Base-by-base conservation (phyloP, 2,329 filamentous ascomycete genomes). In the Alternaria solani region DNA sequence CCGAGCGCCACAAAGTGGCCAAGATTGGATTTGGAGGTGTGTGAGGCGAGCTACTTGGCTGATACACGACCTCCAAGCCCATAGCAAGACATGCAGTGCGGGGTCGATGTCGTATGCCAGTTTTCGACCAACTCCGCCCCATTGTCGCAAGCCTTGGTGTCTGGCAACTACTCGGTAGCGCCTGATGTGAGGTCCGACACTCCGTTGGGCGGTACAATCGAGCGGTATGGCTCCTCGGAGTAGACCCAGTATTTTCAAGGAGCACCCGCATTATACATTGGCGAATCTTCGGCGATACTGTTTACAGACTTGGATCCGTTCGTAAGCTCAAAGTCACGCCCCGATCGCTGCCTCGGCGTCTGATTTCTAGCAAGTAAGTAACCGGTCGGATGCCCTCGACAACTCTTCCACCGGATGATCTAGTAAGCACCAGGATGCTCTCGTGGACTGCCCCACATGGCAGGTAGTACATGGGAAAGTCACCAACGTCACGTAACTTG, bases 21-120 rank as follows among this genome's bases (percentile, higher is more conserved):
- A 60, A 57, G 51, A 49, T 30, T 20, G 18, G 20, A 25, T 23
- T 42, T 18, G 36, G 23, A 54, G 49, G 42, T 38, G 23, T 53
- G 55, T 65, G 58, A 64, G 69, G 68, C 61, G 65, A 64, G 61
- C 64, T 64, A 56, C 36, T 44, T 57, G 51, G 57, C 49, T 61
- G 49, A 41, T 49, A 30, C 55, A 55, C 56, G 38, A 61, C 60
- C 51, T 65, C 59, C 64, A 64, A 59, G 54, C 23, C 46, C 28
- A 55, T 25, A 23, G 18, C 53, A 30, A 34, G 55, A 59, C 59
- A 47, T 44, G 32, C 58, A 58, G 64, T 72, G 70, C 74, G 73
- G 71, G 73, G 73, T 72, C 47, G 55, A 61, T 57, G 65, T 68
- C 54, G 63, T 64, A 72, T 62, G 59, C 42, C 64, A 61, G 56